phyloP scores from a whole-genome alignment of 169 alveolate genomes.

The Cryptosporidium canis region DNA sequence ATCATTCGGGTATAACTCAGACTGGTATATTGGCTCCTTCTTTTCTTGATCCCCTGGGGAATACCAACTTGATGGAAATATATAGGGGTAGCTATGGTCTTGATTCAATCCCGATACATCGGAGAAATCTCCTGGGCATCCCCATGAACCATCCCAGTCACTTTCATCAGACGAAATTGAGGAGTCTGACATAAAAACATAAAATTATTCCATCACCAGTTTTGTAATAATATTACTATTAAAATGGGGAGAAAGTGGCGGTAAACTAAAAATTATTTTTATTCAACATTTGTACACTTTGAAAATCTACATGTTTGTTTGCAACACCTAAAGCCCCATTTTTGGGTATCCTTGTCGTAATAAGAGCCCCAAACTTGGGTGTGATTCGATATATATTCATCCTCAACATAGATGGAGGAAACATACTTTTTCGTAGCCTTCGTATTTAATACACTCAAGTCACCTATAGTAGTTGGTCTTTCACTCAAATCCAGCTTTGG shows the following conservation, averaged over 20 bases:
- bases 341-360: slow-evolving; percentile 80
- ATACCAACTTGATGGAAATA: slow-evolving; percentile 8
- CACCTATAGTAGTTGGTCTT: not conserved
- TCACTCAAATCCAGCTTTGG: not conserved
- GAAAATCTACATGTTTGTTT: slow-evolving; percentile 59
- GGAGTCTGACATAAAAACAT: slow-evolving; percentile 45
- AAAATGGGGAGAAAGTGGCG: slow-evolving; percentile 10
- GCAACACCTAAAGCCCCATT: slow-evolving; percentile 91
- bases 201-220: slow-evolving; percentile 9
- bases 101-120: slow-evolving; percentile 16
- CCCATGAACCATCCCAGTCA: slow-evolving; percentile 64
- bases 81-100: slow-evolving; percentile 7
- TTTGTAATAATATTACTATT: not conserved
- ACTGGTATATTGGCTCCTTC: slow-evolving; percentile 3
- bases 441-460: not conserved
- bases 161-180: slow-evolving; percentile 63
- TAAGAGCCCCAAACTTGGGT: slow-evolving; percentile 88
- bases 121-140: slow-evolving; percentile 25
- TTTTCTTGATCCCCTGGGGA: slow-evolving; percentile 36
- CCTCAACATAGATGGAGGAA: slow-evolving; percentile 83
- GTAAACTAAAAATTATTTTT: not conserved
- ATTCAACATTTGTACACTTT: not conserved
- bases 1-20: slow-evolving; percentile 2
- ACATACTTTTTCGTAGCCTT: not conserved
- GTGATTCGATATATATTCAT: slow-evolving; percentile 82